Evolutionary conservation across 78 protist genomes (phyloP), one percentile per base, ranked within the genome.

Genomic region (Isochrysis galbana): DNA sequence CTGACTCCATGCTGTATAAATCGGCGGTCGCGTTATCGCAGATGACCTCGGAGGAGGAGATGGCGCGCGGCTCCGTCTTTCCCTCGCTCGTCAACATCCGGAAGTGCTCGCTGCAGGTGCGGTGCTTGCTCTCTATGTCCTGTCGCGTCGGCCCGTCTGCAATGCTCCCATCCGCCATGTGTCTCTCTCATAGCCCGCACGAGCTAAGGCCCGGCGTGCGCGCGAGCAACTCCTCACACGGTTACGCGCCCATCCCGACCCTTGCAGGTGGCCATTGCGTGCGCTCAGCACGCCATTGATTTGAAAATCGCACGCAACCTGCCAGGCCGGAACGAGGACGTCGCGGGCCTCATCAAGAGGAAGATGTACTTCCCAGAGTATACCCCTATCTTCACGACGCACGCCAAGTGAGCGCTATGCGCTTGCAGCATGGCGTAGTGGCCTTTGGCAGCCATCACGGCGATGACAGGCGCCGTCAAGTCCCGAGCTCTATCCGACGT

Each of bases 61-160:
- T 80, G 22, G 47, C 88, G n/a, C 45, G 17, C 0, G 91, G 91
- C 3, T 21, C 45, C 38, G 70, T 51, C 46, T 86, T 91, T 61
- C 96, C 96, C 23, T 5, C 4, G 22, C 4, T 95, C 34, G 1
- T 29, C 1, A 25, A 29, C 10, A 95, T 93, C 80, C 83, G 95
- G 4, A 87, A 88, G 32, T 5, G 89, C 47, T 67, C 93, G 48
- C 22, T 14, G 25, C 19, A 1, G 21, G 67, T 94, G n/a, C n/a
- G n/a, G n/a, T n/a, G n/a, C n/a, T n/a, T n/a, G n/a, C n/a, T n/a
- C n/a, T n/a, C n/a, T n/a, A n/a, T n/a, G n/a, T n/a, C n/a, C n/a
- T n/a, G n/a, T n/a, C n/a, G n/a, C n/a, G n/a, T n/a, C n/a, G n/a
- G n/a, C n/a, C n/a, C n/a, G n/a, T n/a, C n/a, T n/a, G n/a, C n/a